phyloP scores from a whole-genome alignment of 352 stramenopile species.

The Phytophthora litchii region DNA sequence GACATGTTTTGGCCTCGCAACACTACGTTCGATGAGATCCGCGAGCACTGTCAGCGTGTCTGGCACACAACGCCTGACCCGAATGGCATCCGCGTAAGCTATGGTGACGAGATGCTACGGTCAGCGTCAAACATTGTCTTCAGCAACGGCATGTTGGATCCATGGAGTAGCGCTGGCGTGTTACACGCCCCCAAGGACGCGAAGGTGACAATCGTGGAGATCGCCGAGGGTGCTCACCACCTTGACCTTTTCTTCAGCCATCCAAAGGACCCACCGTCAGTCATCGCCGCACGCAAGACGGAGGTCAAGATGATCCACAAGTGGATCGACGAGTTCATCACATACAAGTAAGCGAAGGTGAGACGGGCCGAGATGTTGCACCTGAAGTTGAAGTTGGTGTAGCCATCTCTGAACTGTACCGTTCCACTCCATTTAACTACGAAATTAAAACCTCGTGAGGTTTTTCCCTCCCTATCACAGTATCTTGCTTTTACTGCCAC shows the following conservation, averaged over 20 bases:
- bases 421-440: neutral
- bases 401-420: neutral
- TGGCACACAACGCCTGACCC: constrained; percentile 76
- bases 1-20: constrained; percentile 93
- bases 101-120: constrained; percentile 65
- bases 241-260: constrained; percentile 94
- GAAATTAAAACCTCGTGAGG: constrained; percentile 10
- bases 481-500: constrained; percentile 25
- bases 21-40: constrained; percentile 66
- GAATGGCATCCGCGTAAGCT: constrained; percentile 78
- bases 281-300: constrained; percentile 68
- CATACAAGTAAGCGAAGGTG: constrained; percentile 31
- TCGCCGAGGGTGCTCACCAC: constrained; percentile 88
- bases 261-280: constrained; percentile 80
- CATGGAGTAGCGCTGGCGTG: constrained; percentile 92
- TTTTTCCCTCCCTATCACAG: constrained; percentile 1
- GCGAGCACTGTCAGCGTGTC: constrained; percentile 59
- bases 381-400: constrained; percentile 15
- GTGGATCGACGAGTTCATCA: constrained; percentile 85
- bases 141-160: constrained; percentile 93
- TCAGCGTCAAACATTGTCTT: constrained; percentile 95
- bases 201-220: constrained; percentile 69
- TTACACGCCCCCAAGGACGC: constrained; percentile 53
- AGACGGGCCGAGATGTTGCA: neutral
- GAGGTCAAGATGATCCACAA: constrained; percentile 81